Conservation (phyloP, 192 early-diverging fungal genomes). For the Jimgerdemannia flammicorona region DNA sequence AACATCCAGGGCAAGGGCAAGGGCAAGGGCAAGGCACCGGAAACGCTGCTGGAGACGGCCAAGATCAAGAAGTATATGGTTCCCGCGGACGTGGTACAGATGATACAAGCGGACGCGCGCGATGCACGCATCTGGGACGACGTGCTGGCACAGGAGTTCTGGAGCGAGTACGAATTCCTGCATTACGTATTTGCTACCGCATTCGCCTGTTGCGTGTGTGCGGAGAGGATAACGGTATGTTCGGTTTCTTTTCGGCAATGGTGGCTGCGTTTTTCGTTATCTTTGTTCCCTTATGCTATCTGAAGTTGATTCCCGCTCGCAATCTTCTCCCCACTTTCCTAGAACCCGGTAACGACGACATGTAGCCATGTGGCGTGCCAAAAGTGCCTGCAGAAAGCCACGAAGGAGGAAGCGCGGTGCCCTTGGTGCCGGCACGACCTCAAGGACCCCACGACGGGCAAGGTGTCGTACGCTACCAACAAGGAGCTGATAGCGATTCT, state of each 20-base stretch:
- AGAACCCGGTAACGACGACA: constrained; percentile 30
- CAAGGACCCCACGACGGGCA: neutral
- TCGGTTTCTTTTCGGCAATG: constrained; percentile 11
- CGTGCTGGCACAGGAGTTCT: constrained; percentile 12
- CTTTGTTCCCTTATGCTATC: neutral
- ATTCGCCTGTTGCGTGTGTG: constrained; percentile 33
- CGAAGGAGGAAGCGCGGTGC: constrained; percentile 10
- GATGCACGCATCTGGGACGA: constrained; percentile 32
- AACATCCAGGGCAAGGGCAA: neutral
- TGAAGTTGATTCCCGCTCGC: neutral
- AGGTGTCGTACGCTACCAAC: constrained; percentile 4
- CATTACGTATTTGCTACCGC: constrained; percentile 18
- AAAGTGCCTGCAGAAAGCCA: constrained; percentile 17
- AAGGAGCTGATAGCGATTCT: constrained; percentile 10
- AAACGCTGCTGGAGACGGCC: neutral
- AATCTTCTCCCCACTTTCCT: neutral
- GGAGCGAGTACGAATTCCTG: constrained; percentile 34
- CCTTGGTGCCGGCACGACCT: constrained; percentile 25
- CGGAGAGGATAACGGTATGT: constrained; percentile 3
- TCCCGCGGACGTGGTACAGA: constrained; percentile 9
- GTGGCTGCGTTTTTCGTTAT: neutral
- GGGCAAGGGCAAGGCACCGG: neutral
- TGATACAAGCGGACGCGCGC: constrained; percentile 20
- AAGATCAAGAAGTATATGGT: constrained; percentile 7
- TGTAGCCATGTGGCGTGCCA: constrained; percentile 32